These are phyloP conservation scores for Helminthosporium solani DNA, from an alignment of 2,329 filamentous ascomycete genomes.

Conservation along the genomic window DNA sequence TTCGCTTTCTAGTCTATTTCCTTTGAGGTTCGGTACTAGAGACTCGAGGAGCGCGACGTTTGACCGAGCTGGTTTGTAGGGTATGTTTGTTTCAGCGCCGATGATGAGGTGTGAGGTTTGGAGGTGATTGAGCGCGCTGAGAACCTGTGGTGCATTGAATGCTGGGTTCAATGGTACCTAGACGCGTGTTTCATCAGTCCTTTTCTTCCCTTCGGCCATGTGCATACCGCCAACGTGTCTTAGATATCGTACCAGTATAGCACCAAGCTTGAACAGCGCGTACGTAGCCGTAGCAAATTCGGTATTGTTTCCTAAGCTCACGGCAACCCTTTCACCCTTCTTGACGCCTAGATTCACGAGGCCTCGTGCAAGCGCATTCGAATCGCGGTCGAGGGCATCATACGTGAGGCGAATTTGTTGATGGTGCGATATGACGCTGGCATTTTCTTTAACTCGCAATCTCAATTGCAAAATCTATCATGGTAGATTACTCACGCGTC, in stretches of 20 bases:
- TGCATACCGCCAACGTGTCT: no score
- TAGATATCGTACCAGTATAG: constrained; percentile 63
- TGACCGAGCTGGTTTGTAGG: constrained; percentile 61
- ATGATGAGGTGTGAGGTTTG: constrained; percentile 73
- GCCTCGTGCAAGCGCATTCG: constrained; percentile 72
- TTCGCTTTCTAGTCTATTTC: constrained; percentile 52
- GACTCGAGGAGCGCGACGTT: constrained; percentile 60
- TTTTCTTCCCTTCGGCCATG: background rate
- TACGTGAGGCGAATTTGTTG: constrained; percentile 72
- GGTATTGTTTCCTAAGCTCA: constrained; percentile 80
- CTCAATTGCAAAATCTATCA: no score
- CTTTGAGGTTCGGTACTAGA: constrained; percentile 52
- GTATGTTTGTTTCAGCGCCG: constrained; percentile 81
- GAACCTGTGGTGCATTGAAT: constrained; percentile 79
- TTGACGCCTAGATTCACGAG: constrained; percentile 69
- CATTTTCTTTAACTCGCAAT: background rate
- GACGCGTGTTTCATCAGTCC: background rate
- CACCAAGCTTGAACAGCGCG: constrained; percentile 91
- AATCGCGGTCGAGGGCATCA: constrained; percentile 69
- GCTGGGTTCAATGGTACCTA: constrained; percentile 86
- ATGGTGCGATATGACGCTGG: constrained; percentile 58
- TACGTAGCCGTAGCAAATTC: constrained; percentile 83
- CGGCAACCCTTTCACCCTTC: constrained; percentile 81
- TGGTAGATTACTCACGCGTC: constrained; percentile 56
- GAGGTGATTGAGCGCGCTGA: constrained; percentile 75